Conservation (phyloP, 2,329 filamentous ascomycete genomes). For the Scedosporium apiospermum region DNA sequence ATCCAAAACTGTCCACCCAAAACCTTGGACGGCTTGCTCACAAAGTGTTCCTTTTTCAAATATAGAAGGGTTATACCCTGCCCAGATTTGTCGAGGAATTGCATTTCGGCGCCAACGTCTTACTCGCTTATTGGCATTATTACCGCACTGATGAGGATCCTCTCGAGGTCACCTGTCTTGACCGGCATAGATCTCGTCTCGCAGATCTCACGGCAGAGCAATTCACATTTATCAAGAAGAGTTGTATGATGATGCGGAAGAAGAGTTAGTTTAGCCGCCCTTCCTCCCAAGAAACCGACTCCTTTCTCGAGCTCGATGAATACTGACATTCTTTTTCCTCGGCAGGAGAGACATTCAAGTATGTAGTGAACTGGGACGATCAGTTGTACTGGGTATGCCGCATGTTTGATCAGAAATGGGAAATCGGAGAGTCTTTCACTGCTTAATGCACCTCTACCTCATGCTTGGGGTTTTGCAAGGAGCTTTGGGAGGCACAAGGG, state of each 20-base stretch:
- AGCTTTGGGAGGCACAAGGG: neutral
- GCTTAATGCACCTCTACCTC: neutral
- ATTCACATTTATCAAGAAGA: conserved; percentile 20
- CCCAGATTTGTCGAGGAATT: conserved; percentile 30
- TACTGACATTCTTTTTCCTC: too few species aligned
- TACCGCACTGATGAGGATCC: conserved; percentile 29
- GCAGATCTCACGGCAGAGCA: conserved; percentile 22
- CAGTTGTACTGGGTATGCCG: conserved; percentile 35
- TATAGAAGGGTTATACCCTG: conserved; percentile 27
- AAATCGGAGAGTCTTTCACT: conserved; percentile 12
- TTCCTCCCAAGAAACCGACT: neutral
- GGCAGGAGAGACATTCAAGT: neutral
- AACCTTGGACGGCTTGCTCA: neutral
- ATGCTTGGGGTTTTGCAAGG: neutral
- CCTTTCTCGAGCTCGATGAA: too few species aligned
- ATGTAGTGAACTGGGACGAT: conserved; percentile 23
- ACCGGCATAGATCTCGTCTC: conserved; percentile 17
- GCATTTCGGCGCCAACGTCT: conserved; percentile 34
- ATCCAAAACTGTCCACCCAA: conserved; percentile 1
- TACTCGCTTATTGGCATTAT: conserved; percentile 42
- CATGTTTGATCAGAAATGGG: conserved; percentile 34
- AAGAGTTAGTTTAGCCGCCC: conserved; percentile 12
- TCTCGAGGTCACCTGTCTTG: conserved; percentile 16
- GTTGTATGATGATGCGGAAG: conserved; percentile 15
- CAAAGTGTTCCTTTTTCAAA: neutral